Base-by-base conservation (phyloP, 192 early-diverging fungal species). In the Dissophora globulifera region DNA sequence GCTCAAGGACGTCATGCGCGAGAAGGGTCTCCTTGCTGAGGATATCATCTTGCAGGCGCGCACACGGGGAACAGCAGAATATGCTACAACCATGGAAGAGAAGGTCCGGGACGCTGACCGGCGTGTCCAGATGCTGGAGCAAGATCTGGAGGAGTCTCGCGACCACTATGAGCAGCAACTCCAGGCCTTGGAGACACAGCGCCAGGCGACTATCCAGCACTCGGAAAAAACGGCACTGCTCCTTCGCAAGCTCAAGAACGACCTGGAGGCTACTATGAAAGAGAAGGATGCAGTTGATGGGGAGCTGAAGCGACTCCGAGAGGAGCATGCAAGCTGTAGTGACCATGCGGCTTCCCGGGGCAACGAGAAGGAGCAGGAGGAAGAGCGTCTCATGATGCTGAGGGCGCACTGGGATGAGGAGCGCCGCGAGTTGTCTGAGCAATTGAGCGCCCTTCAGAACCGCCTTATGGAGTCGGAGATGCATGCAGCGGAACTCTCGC, bases 1-100 rank as follows among this genome's bases (percentile, higher is more conserved):
- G 75, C 71, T 88, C 69, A 79, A 78, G 56, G 69, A 83, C 38
- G 78, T 81, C 11, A 79, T 83, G 69, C 62, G 68, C 7, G 78
- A 83, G 32, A 84, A 81, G 72, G 83, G 83, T 23, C 69, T 85
- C 23, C 52, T 81, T 32, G 79, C 80, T 3, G 69, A 82, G 29
- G 59, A 71, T 58, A 19, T 62, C 32, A 25, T 62, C 31, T 58
- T 62, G 22, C 72, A 58, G 41, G 79, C 68, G 32, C 51, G 62
- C 8, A 52, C 9, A 27, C 78, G 67, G 29, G 67, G 51, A 17
- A 53, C 62, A 15, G 23, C 48, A 20, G 53, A 68, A n/a, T 62
- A 76, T 70, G 31, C 60, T 42, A 11, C 61, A 22, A 19, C 62
- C n/a, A 30, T 56, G 52, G 62, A 80, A 26, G 41, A 61, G 27